Base-by-base conservation (phyloP, 2,329 filamentous ascomycete species). In the Cladosporium sp. region DNA sequence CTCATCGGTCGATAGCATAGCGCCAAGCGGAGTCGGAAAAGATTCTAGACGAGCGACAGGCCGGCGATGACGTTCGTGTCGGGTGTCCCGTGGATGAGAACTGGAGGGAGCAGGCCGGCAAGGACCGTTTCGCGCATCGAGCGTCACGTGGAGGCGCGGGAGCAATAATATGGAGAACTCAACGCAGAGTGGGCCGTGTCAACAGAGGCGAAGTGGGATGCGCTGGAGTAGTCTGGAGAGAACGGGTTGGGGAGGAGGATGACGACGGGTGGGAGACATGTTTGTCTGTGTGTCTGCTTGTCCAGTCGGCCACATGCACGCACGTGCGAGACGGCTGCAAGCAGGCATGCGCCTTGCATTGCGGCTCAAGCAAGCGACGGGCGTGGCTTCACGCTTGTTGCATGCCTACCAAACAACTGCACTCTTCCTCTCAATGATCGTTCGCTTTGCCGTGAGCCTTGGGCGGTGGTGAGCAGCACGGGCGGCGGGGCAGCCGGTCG, bases 181-280 rank as follows among this genome's bases (percentile, higher is more conserved):
- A 55, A 55, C 40, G 51, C 9, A 55, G 40, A 36, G 52, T 55
- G 52, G 52, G 40, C 22, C 50, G 22, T n/a, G 36, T 36, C 52
- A 42, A 55, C 52, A n/a, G 20, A 55, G 34, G 39, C 32, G 52
- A 34, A 42, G 47, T 50, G 47, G 47, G 47, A 50, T 50, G 42
- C 22, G 20, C 20, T 45, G 47, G 45, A 34, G 45, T 22, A 45
- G 24, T 45, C 42, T 45, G 42, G 42, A 45, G 42, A 45, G 22
- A 20, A 20, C 19, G 24, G 42, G n/a, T 50, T 49, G 28, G 47
- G 40, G 13, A 32, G 24, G 24, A 28, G 39, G 22, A 24, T 24
- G 40, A 28, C 25, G 25, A 10, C 8, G 28, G 28, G 28, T 32
- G 3, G 28, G 28, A 32, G 28, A 32, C 9, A 32, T 32, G 12